phyloP scores from a whole-genome alignment of 2,329 filamentous ascomycete genomes.

The Ophiostoma novo-ulmi region DNA sequence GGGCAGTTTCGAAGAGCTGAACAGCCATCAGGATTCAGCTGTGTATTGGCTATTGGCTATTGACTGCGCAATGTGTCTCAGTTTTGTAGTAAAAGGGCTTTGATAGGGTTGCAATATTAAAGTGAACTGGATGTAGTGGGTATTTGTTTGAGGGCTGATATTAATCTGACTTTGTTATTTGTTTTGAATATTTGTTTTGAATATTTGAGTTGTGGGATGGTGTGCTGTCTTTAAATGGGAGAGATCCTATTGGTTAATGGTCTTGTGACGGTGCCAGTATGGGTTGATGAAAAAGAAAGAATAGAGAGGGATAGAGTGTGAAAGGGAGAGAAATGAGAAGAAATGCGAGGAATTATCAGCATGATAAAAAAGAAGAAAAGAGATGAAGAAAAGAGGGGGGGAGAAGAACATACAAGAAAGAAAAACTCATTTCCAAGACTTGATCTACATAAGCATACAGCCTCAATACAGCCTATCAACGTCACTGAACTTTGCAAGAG shows the following conservation, averaged over 20 bases:
- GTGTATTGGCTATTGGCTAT: background rate
- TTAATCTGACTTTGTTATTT: background rate
- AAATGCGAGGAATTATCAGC: background rate
- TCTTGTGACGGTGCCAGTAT: background rate
- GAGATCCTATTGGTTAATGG: background rate
- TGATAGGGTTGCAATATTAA: background rate
- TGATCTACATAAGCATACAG: too few relatives aligned
- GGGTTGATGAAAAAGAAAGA: background rate
- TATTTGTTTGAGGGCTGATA: background rate
- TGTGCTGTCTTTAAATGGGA: background rate
- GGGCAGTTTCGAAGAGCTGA: background rate
- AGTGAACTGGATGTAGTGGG: background rate
- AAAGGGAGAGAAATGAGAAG: background rate
- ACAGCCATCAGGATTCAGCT: background rate
- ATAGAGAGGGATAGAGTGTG: background rate
- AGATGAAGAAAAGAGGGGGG: background rate
- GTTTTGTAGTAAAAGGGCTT: background rate
- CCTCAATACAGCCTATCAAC: too few relatives aligned
- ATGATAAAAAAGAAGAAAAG: background rate
- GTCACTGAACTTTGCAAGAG: too few relatives aligned
- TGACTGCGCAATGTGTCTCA: background rate
- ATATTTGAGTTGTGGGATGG: background rate
- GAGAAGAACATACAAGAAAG: background rate
- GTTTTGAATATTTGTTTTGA: background rate
- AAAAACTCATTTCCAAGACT: too few relatives aligned